Evolutionary conservation across 2,329 filamentous ascomycete species (phyloP), one percentile per base, ranked within the genome.

Genomic region (Zymoseptoria tritici): DNA sequence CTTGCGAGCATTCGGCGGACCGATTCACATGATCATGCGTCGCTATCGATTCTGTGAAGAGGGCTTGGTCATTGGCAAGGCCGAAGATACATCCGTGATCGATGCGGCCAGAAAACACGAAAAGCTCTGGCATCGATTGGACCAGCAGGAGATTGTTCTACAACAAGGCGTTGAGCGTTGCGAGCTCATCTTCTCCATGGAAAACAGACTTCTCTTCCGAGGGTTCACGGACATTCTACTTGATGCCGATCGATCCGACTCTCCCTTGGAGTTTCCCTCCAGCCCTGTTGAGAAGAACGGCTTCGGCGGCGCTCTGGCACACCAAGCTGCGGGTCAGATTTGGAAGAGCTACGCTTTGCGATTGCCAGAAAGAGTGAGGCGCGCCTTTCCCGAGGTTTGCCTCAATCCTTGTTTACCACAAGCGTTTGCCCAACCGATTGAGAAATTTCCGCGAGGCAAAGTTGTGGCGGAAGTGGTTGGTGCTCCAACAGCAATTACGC

Each of bases 41-140:
- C 62, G 71, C 4, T 74, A 74, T 60, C 67, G 72, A 3, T 74
- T 70, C 56, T 68, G 73, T 13, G 72, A 74, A 62, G 72, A 74
- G 26, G 68, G 62, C 5, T 55, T 73, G 29, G 65, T 61, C 2
- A 63, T 74, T 19, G 71, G 72, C 31, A 65, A 58, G 22, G 49
- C 60, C 2, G 71, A 74, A 56, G 67, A 64, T 5, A 62, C 62
- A 7, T 50, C 55, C 1, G 65, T 73, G 8, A 63, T 71, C 5
- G 31, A 63, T 1, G 59, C 64, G 57, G 66, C 69, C 11, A 60
- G 67, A 9, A 49, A 57, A n/a, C 63, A 73, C 54, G 55, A 66
- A 50, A 74, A 74, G 67, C 68, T 74, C 9, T 74, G 71, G 71
- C 67, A 73, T 57, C 67, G 71, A 8, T 24, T 71, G 21, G 68